Conservation (phyloP, 805 yeast genomes). For the Metschnikowia anglica region DNA sequence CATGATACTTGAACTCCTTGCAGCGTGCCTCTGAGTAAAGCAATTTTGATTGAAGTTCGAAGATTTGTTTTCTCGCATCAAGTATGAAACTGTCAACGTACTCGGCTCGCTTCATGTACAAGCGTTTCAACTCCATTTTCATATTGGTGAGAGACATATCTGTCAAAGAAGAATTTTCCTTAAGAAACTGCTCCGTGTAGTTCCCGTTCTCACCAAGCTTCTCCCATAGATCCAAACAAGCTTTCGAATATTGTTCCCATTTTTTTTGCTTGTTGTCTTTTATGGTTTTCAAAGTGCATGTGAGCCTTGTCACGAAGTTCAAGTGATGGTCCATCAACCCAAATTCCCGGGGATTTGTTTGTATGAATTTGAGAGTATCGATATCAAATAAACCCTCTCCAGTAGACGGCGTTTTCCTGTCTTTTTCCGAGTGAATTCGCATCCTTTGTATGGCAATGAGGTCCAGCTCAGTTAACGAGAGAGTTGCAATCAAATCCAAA, state of each 20-base stretch:
- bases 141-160: conserved; percentile 48
- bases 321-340: conserved; percentile 40
- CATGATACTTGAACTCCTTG: conserved; percentile 43
- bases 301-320: conserved; percentile 30
- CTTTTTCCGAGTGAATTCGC: conserved; percentile 14
- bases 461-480: conserved; percentile 36
- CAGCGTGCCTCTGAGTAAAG: conserved; percentile 57
- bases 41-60: conserved; percentile 59
- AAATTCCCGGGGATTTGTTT: conserved; percentile 37
- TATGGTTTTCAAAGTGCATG: conserved; percentile 31
- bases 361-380: conserved; percentile 39
- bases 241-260: conserved; percentile 32
- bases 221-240: conserved; percentile 55
- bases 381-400: conserved; percentile 36
- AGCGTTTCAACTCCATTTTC: conserved; percentile 53
- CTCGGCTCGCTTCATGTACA: conserved; percentile 59
- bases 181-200: conserved; percentile 44
- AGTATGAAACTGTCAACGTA: conserved; percentile 66
- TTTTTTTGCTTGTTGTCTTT: conserved; percentile 38
- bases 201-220: conserved; percentile 51
- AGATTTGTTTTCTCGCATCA: conserved; percentile 59
- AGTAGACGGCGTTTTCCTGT: conserved; percentile 1
- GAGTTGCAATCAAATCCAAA: conserved; percentile 25
- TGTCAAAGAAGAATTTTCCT: conserved; percentile 47
- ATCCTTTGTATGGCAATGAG: conserved; percentile 34